Percentiles rank a stretch among this genome's conserved stretches.
phyloP scores from a whole-genome alignment of 2,329 filamentous ascomycete species.

The Coniochaeta sp. region DNA sequence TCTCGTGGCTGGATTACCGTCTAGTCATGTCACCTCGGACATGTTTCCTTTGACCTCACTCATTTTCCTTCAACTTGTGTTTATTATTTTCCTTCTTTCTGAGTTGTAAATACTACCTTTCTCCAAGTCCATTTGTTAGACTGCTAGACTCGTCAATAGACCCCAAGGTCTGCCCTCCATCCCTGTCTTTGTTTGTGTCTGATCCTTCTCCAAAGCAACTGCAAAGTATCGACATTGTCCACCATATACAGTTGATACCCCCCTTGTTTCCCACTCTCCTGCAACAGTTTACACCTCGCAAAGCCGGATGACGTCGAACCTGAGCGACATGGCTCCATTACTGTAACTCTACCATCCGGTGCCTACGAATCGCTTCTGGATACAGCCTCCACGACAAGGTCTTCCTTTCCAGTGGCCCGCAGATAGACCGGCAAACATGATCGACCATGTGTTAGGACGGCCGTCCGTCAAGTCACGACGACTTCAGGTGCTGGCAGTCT shows the following conservation, averaged over 20 bases:
- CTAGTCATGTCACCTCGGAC: background rate
- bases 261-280: too few relatives aligned
- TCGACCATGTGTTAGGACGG: constrained; percentile 87
- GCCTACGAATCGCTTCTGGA: background rate
- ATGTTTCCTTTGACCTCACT: background rate
- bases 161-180: background rate
- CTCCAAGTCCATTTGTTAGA: background rate
- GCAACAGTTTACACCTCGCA: background rate
- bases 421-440: constrained; percentile 29
- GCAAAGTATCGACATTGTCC: background rate
- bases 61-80: background rate
- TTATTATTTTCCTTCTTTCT: background rate
- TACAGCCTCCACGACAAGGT: background rate
- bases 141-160: background rate
- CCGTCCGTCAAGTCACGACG: constrained; percentile 88
- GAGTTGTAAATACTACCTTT: background rate
- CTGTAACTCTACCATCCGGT: background rate
- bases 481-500: constrained; percentile 83
- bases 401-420: background rate
- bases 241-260: background rate
- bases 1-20: background rate
- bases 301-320: background rate
- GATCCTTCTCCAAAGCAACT: background rate
- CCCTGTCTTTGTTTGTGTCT: background rate
- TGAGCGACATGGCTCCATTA: background rate